Evolutionary conservation across 2,329 filamentous ascomycete species (phyloP).

Genomic region (Stemphylium beticola): DNA sequence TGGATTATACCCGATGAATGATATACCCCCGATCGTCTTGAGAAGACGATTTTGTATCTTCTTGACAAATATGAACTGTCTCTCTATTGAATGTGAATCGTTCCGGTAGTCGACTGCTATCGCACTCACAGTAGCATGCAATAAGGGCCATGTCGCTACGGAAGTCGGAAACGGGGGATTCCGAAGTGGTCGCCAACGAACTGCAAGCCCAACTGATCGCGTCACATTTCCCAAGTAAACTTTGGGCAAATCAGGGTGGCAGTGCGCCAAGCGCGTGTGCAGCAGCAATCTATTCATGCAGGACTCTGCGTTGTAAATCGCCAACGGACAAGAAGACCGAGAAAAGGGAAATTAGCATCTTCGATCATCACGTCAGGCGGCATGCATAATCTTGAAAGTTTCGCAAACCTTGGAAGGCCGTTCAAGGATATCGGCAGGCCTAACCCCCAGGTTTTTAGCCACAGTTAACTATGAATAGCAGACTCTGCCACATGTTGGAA

Average conservation of each 20-base stretch:
- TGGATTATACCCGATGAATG: slow-evolving; percentile 5
- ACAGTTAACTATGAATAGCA: slow-evolving; percentile 2
- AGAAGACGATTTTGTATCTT: background rate
- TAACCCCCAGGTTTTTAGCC: slow-evolving; percentile 7
- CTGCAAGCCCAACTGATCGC: no score
- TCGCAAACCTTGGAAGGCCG: background rate
- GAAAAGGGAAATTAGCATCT: background rate
- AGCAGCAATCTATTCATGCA: slow-evolving; percentile 1
- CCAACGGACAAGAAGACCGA: background rate
- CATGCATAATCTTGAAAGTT: background rate
- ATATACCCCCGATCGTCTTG: slow-evolving; percentile 2
- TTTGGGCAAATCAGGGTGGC: background rate
- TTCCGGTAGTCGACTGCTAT: background rate
- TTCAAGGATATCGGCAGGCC: background rate
- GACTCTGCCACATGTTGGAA: slow-evolving; percentile 5
- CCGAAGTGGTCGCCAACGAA: no score
- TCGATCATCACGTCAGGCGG: background rate
- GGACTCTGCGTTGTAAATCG: no score
- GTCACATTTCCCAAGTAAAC: no score
- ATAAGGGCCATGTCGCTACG: no score
- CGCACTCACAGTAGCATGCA: no score
- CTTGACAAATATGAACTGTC: no score
- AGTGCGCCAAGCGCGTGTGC: slow-evolving; percentile 1
- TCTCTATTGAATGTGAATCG: background rate
- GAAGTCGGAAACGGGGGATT: no score